phyloP scores from a whole-genome alignment of 805 yeast genomes.

The Torulaspora gathmanii region DNA sequence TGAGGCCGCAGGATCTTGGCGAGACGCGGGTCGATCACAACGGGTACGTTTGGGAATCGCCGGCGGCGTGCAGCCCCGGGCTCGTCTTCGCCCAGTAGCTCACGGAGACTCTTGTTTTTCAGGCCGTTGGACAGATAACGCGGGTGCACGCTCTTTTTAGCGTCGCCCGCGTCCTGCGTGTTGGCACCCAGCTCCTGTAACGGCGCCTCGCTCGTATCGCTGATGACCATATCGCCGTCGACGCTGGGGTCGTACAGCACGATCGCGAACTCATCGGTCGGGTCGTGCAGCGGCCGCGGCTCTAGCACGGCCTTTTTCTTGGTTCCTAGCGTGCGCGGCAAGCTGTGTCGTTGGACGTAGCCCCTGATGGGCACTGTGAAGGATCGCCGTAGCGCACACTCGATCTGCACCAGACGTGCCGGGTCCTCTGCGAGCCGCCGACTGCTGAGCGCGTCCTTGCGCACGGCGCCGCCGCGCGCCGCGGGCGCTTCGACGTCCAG shows the following conservation, averaged over 20 bases:
- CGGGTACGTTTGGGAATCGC: slow-evolving; percentile 82
- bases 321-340: slow-evolving; percentile 86
- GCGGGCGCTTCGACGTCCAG: slow-evolving; percentile 26
- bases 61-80: slow-evolving; percentile 42
- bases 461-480: slow-evolving; percentile 25
- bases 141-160: slow-evolving; percentile 23
- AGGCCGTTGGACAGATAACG: slow-evolving; percentile 33
- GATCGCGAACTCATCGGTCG: slow-evolving; percentile 86
- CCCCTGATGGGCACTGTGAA: slow-evolving; percentile 60
- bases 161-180: slow-evolving; percentile 20
- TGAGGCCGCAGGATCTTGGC: slow-evolving; percentile 88
- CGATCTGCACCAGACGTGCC: slow-evolving; percentile 33
- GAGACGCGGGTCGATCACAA: slow-evolving; percentile 86
- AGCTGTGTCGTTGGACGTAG: slow-evolving; percentile 35
- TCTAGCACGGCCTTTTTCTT: slow-evolving; percentile 61
- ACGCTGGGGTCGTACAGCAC: slow-evolving; percentile 94
- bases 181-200: slow-evolving; percentile 19
- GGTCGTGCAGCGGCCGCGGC: slow-evolving; percentile 95
- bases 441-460: slow-evolving; percentile 59
- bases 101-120: slow-evolving; percentile 61
- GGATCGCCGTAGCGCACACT: slow-evolving; percentile 42
- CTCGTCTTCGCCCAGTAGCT: slow-evolving; percentile 67
- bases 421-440: slow-evolving; percentile 45
- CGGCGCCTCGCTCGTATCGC: slow-evolving; percentile 14
- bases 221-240: slow-evolving; percentile 46